A percentile compares a stretch with the other conserved stretches of the same genome.
Conservation (phyloP, 164 flowering plant species). For the Cinnamomum micranthum region DNA sequence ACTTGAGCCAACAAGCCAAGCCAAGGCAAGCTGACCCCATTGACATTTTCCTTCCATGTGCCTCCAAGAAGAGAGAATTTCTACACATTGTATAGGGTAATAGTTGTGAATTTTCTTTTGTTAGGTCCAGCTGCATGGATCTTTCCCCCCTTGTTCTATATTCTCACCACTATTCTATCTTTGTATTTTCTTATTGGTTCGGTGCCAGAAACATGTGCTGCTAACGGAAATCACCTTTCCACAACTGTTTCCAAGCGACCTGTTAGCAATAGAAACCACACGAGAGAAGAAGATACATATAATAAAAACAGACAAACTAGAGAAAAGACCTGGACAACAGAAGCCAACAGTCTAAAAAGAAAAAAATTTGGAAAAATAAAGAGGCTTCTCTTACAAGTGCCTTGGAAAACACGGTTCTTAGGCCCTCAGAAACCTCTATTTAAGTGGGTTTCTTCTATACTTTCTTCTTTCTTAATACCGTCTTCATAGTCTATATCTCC, state of each 20-base stretch:
- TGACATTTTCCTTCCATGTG: slow-evolving; percentile 1
- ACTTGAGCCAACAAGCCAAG: not conserved
- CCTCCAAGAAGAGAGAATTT: not conserved
- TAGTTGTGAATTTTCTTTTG: not conserved
- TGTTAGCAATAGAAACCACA: not conserved
- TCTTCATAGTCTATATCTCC: not conserved
- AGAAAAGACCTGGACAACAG: not conserved
- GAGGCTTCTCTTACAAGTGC: slow-evolving; percentile 25
- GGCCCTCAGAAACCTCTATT: slow-evolving; percentile 10
- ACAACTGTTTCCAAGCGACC: not conserved
- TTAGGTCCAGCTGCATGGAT: slow-evolving; percentile 13
- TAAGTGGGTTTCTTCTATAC: slow-evolving; percentile 7
- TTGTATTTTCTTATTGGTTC: not conserved
- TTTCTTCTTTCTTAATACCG: slow-evolving; percentile 21
- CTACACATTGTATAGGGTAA: not conserved
- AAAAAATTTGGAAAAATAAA: not conserved
- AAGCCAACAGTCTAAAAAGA: not conserved
- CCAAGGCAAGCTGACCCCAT: not conserved
- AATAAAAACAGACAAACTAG: not conserved
- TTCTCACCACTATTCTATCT: not conserved
- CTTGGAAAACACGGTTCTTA: slow-evolving; percentile 25
- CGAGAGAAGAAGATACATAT: too few species aligned
- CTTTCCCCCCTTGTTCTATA: not conserved
- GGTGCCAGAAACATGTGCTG: slow-evolving; percentile 1
- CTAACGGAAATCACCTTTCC: slow-evolving; percentile 1